phyloP scores from a whole-genome alignment of 179 eudicot genomes.

The Dionaea muscipula region DNA sequence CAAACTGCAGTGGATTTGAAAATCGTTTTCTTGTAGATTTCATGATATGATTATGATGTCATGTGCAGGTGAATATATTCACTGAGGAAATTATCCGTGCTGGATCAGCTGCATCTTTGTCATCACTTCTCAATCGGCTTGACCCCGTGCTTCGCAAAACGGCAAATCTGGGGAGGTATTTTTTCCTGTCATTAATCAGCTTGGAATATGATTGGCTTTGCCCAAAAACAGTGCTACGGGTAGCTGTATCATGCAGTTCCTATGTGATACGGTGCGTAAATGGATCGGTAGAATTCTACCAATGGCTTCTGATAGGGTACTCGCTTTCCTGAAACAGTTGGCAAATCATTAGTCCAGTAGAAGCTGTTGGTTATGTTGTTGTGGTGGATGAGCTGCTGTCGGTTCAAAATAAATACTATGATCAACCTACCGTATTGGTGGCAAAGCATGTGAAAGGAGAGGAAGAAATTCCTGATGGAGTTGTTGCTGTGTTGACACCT shows the following conservation, averaged over 20 bases:
- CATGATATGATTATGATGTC: conserved; percentile 7
- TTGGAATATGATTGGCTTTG: not conserved
- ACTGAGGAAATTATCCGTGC: conserved; percentile 95
- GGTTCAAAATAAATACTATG: conserved; percentile 76
- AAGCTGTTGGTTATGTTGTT: conserved; percentile 78
- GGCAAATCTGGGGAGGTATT: conserved; percentile 88
- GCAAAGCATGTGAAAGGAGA: conserved; percentile 93
- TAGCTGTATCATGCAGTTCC: not conserved
- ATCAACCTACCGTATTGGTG: conserved; percentile 72
- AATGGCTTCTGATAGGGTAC: conserved; percentile 12
- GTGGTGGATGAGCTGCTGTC: conserved; percentile 84
- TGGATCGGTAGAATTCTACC: not conserved
- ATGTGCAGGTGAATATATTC: conserved; percentile 72
- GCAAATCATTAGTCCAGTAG: conserved; percentile 99
- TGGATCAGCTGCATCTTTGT: conserved; percentile 96
- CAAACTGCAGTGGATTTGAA: not conserved
- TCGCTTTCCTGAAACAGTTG: conserved; percentile 45
- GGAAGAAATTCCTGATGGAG: conserved; percentile 98
- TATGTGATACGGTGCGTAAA: not conserved
- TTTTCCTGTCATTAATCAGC: conserved; percentile 1
- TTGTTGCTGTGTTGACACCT: conserved; percentile 87
- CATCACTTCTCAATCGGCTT: conserved; percentile 83
- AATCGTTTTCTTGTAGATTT: not conserved
- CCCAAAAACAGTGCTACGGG: not conserved
- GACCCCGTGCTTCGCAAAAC: conserved; percentile 88